These are phyloP conservation scores for Neofusicoccum sp. DNA, from an alignment of 2,329 filamentous ascomycete genomes.

Conservation along the genomic window DNA sequence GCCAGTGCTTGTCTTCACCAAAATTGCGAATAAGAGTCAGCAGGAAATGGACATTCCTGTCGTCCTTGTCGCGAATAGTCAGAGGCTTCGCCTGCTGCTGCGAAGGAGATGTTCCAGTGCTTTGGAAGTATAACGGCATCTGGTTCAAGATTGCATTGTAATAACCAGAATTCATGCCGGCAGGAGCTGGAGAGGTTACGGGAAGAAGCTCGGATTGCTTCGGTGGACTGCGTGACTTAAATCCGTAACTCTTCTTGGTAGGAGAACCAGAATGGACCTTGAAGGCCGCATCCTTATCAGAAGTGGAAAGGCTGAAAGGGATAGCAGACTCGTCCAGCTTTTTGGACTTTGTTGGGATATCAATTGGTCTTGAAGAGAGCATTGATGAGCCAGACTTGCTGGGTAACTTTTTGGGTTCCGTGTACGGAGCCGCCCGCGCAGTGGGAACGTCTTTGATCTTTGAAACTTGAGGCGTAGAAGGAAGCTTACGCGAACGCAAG, in stretches of 20 bases:
- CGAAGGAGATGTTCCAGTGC: slow-evolving; percentile 20
- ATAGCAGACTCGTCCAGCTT: not conserved
- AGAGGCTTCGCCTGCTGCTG: slow-evolving; percentile 22
- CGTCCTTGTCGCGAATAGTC: slow-evolving; percentile 42
- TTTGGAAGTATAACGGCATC: slow-evolving; percentile 18
- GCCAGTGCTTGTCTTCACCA: slow-evolving; percentile 42
- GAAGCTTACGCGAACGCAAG: not conserved
- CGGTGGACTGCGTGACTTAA: slow-evolving; percentile 23
- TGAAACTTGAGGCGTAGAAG: not conserved
- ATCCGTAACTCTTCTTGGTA: slow-evolving; percentile 13
- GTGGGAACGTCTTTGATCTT: not conserved
- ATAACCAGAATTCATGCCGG: slow-evolving; percentile 17
- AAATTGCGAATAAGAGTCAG: slow-evolving; percentile 45
- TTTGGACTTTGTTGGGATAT: slow-evolving; percentile 4
- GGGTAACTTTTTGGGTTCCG: slow-evolving; percentile 8
- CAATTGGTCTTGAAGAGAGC: not conserved
- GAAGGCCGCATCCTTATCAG: not conserved
- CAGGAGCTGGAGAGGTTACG: slow-evolving; percentile 15
- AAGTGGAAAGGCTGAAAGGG: slow-evolving; percentile 3
- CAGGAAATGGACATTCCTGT: slow-evolving; percentile 46
- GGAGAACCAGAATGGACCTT: not conserved
- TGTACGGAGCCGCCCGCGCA: not conserved
- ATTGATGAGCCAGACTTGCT: not conserved
- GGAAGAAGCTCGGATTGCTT: slow-evolving; percentile 29
- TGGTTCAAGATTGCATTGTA: slow-evolving; percentile 13